Conservation (phyloP, 805 yeast species). For the Suhomyces faveliae region DNA sequence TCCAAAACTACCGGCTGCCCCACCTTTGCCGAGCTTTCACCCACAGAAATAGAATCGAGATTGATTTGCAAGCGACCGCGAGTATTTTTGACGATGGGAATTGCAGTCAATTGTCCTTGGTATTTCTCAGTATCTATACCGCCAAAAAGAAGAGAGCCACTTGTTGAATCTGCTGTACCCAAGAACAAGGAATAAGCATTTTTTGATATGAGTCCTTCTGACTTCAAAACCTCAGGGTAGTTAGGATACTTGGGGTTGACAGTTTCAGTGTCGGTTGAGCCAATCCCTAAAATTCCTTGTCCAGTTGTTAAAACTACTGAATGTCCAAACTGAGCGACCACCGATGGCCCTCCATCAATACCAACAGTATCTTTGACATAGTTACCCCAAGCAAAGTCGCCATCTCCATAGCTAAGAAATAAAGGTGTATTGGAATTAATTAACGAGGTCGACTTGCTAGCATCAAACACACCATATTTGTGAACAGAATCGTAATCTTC, state of each 20-base stretch:
- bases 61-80: conserved; percentile 16
- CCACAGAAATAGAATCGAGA: conserved; percentile 1
- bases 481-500: not conserved
- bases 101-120: not conserved
- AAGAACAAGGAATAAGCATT: conserved; percentile 5
- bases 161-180: not conserved
- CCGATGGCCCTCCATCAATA: conserved; percentile 3
- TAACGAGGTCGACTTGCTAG: conserved; percentile 38
- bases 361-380: conserved; percentile 9
- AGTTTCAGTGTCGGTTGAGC: conserved; percentile 5
- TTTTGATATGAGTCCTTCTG: not conserved
- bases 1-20: conserved; percentile 3
- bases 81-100: conserved; percentile 19
- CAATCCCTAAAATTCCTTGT: conserved; percentile 10
- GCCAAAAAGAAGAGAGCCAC: conserved; percentile 1
- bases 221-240: conserved; percentile 1
- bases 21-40: not conserved
- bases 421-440: conserved; percentile 37
- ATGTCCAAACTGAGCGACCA: conserved; percentile 10
- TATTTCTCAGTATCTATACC: conserved; percentile 4
- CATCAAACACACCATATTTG: conserved; percentile 35
- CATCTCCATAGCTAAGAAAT: conserved; percentile 51
- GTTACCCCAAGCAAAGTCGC: conserved; percentile 44
- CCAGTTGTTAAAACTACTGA: conserved; percentile 3
- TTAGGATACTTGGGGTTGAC: conserved; percentile 19